These are phyloP conservation scores for Catharanthus roseus DNA, from an alignment of 257 asterid genomes.

Conservation along the genomic window DNA sequence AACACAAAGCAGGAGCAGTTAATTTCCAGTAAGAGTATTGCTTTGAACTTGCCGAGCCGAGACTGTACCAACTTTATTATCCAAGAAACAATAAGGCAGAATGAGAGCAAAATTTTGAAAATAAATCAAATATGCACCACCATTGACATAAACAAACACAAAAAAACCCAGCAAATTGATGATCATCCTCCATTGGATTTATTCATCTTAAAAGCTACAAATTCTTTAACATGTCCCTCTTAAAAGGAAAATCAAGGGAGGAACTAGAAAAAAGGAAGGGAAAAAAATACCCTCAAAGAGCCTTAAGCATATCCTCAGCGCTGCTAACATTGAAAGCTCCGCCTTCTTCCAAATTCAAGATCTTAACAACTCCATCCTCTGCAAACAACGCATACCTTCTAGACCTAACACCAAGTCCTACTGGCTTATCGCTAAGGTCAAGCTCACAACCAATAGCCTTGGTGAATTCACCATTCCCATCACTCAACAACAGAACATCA, in stretches of 20 bases:
- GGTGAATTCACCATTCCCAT: conserved; percentile 79
- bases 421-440: conserved; percentile 86
- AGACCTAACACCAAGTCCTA: conserved; percentile 90
- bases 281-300: conserved; percentile 31
- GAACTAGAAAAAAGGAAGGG: not conserved
- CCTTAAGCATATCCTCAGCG: conserved; percentile 89
- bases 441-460: conserved; percentile 86
- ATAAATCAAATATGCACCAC: not conserved
- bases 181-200: conserved; percentile 4
- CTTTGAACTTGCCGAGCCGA: no score
- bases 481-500: conserved; percentile 79
- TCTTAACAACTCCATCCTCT: conserved; percentile 79
- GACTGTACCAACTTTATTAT: no score
- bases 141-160: not conserved
- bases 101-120: not conserved
- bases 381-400: conserved; percentile 84
- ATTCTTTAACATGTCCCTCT: conserved; percentile 6
- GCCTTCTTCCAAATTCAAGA: conserved; percentile 88
- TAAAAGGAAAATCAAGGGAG: conserved; percentile 15
- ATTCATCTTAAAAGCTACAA: conserved; percentile 4
- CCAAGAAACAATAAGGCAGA: no score
- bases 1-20: not conserved
- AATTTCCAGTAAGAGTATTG: no score
- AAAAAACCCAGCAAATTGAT: not conserved
- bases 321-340: conserved; percentile 97